Base-by-base conservation (phyloP, 495 filamentous ascomycete genomes). In the Wilcoxina mikolae region DNA sequence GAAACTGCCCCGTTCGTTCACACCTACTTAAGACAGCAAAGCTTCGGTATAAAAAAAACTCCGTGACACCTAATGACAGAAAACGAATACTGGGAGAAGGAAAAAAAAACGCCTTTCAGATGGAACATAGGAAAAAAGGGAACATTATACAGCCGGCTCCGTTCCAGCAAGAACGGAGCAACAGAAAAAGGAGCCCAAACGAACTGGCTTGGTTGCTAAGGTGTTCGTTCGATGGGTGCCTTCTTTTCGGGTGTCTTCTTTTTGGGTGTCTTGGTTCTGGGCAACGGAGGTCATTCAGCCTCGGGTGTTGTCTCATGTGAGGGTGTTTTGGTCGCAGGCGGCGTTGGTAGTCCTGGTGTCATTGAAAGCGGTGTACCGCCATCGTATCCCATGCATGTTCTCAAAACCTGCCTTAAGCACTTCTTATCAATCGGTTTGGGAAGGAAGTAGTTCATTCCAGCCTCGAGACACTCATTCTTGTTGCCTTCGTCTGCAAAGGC, bases 401-500 rank as follows among this genome's bases (percentile, higher is more conserved):
- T 20, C 0, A 95, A 71, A 1, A 95, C 87, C 56, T 87, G 79
- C 67, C 91, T 94, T 44, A 95, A 72, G 20, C 83, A 82, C 3
- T 84, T 85, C 23, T 87, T 73, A 42, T 83, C 74, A 55, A 95
- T 93, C 1, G 89, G 89, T 71, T 95, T 95, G 52, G 77, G 70
- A 20, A 79, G 60, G 53, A 75, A 74, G 56, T 70, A 70, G 60
- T 74, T 68, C 71, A 73, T 73, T 49, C 72, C 71, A 0, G 69
- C 70, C 25, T 72, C 71, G 41, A 68, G 49, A 56, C 84, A 91
- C 56, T 88, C 82, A 64, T 83, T 84, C 55, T 91, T 80, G 61
- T 94, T 95, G 68, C 78, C 82, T 61, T 91, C 87, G 62, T 95
- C 89, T 11, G 85, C 77, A 66, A 94, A 94, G 0, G 89, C 89